phyloP scores from a whole-genome alignment of 2,329 filamentous ascomycete genomes.

The Aspergillus sp. region DNA sequence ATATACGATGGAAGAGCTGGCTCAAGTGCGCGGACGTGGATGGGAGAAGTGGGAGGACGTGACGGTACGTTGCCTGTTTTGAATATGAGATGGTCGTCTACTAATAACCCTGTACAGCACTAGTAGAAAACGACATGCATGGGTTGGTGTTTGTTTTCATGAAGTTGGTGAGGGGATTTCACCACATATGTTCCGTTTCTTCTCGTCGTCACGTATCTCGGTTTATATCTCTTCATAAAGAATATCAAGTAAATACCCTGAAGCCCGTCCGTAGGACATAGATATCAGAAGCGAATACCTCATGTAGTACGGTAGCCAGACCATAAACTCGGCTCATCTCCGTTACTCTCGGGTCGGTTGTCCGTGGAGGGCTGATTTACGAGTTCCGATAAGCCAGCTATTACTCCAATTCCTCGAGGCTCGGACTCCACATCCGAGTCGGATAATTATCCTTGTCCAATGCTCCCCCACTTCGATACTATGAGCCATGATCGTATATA shows the following conservation, averaged over 20 bases:
- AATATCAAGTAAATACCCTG: not conserved
- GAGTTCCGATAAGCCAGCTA: not conserved
- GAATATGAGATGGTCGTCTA: not conserved
- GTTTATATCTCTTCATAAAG: not conserved
- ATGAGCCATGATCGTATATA: not conserved
- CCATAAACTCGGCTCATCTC: not conserved
- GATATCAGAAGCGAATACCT: not conserved
- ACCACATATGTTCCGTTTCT: not conserved
- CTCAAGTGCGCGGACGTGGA: constrained; percentile 82
- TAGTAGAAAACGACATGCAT: constrained; percentile 12
- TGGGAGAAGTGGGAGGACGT: constrained; percentile 74
- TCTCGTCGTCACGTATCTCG: not conserved
- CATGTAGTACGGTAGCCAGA: not conserved
- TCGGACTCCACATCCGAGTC: constrained; percentile 17
- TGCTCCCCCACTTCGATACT: constrained; percentile 1
- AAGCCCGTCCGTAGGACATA: not conserved
- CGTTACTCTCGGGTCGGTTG: constrained; percentile 8
- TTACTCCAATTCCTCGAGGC: constrained; percentile 1
- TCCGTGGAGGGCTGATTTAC: constrained; percentile 6
- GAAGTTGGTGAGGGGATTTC: not conserved
- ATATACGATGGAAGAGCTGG: constrained; percentile 84
- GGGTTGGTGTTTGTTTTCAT: not conserved
- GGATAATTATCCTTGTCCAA: constrained; percentile 19
- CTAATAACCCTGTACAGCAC: constrained; percentile 27
- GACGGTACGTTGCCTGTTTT: constrained; percentile 32